Base-by-base conservation (phyloP, 169 alveolate species). In the Toxoplasma gondii region DNA sequence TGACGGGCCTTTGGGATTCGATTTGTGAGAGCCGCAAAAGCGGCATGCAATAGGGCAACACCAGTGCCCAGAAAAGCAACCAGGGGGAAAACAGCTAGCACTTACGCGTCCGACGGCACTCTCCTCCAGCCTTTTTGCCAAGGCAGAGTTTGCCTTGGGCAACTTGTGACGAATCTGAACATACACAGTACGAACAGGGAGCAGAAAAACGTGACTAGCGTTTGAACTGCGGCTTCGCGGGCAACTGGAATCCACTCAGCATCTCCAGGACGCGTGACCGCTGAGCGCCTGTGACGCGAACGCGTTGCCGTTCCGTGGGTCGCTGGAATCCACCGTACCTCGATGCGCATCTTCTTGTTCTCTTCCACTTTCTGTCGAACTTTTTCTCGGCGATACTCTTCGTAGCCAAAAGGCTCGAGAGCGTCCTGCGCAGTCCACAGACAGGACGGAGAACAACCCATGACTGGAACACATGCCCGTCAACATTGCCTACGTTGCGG, bases 361-460 rank as follows among this genome's bases (percentile, higher is more conserved):
- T 82, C 90, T 22, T 44, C 41, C 38, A 44, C 69, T 41, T 82
- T 82, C 64, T 82, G 90, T 34, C 67, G 90, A 38, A 82, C 64
- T 49, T 43, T 38, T 36, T 82, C 90, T 17, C 90, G 90, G 64
- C 90, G 90, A 43, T 82, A 82, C 90, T 38, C 90, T 38, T 82
- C 90, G 64, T 43, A 82, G 67, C 41, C 90, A 31, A 82, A 82
- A 17, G 90, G 90, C 67, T 39, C 64, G 39, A 82, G 67, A 22
- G 90, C 41, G 19, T 82, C 90, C 90, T 82, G 36, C 2, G 67
- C 22, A 82, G 90, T 38, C 38, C 31, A 44, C 36, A 36, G 5
- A 39, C 90, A 39, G 36, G 36, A 41, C 9, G 38, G 39, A 10
- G 29, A 17, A 82, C 90, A 82, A 31, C 19, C 64, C 34, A 19